Evolutionary conservation across 345 rosid species (phyloP), one percentile per base, ranked within the genome.

Genomic region (Cardamine occulta): DNA sequence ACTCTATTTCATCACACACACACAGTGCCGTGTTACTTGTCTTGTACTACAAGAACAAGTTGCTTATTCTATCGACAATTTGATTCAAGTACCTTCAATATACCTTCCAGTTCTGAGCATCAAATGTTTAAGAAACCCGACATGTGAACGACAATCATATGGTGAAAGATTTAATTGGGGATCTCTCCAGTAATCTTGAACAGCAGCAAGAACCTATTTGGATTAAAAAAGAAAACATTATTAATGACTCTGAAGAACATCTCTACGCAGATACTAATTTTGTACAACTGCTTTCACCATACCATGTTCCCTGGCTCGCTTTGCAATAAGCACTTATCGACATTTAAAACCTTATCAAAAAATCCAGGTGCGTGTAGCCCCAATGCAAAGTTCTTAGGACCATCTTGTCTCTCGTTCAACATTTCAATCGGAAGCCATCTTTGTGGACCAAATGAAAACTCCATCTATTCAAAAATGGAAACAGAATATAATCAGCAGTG

Each of bases 91-190:
- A 78, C 81, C 81, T 76, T 77, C 26, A 79, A 28, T 28, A 62
- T 83, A 94, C 98, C 98, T 91, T 84, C 98, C 97, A 79, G 88
- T 87, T 88, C 98, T 88, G 35, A 94, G 86, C 88, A 88, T 86
- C 72, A 91, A 88, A 87, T 91, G 98, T 86, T 91, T 94, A 65
- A 94, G 93, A 81, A 87, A 94, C 66, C 98, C 98, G 40, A 47
- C 81, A 80, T 94, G 98, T 68, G 95, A 87, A 76, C 84, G 86
- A 81, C 84, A 85, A 70, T 91, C 77, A 76, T 90, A 91, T 12
- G 98, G 97, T 79, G 95, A 90, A 79, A 94, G 89, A 73, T 79
- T 85, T 45, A 90, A 71, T 53, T 77, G 74, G 8, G 91, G 85
- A 80, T 91, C 91, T 84, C 89, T 90, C 98, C 97, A 94, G 74